These are phyloP conservation scores for Neonectria sp. DNA, from an alignment of 2,329 filamentous ascomycete species.

Conservation along the genomic window DNA sequence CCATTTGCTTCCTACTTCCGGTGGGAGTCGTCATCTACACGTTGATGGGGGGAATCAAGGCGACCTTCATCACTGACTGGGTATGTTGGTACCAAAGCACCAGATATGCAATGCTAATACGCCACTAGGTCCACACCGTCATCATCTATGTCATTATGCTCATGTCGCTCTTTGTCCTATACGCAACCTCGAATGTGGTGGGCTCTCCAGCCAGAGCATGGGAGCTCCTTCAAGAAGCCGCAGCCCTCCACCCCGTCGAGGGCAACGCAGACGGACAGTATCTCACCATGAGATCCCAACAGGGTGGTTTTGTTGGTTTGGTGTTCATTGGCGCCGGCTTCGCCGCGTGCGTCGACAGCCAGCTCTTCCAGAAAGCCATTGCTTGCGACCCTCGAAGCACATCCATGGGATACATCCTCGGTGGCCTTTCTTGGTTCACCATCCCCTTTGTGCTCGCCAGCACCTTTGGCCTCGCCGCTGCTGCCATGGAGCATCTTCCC, in stretches of 20 bases:
- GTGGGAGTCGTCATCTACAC: constrained; percentile 28
- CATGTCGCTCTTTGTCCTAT: constrained; percentile 25
- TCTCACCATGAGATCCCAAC: constrained; percentile 24
- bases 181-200: constrained; percentile 19
- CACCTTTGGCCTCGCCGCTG: constrained; percentile 84
- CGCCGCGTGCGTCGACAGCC: constrained; percentile 21
- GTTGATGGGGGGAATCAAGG: constrained; percentile 29
- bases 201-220: constrained; percentile 20
- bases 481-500: constrained; percentile 81
- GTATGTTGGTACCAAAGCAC: neutral
- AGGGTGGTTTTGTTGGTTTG: constrained; percentile 24
- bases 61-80: constrained; percentile 28
- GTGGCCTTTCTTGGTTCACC: constrained; percentile 88
- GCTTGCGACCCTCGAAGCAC: constrained; percentile 85
- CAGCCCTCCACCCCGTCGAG: constrained; percentile 18
- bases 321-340: constrained; percentile 27
- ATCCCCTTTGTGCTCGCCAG: constrained; percentile 89
- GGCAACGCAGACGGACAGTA: constrained; percentile 24
- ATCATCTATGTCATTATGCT: constrained; percentile 30
- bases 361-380: constrained; percentile 75
- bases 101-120: neutral
- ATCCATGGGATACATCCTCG: constrained; percentile 87
- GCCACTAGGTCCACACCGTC: constrained; percentile 16
- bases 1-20: constrained; percentile 28
- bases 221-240: constrained; percentile 25